Conservation (phyloP, 768 basidiomycete genomes). For the Russula sp. region DNA sequence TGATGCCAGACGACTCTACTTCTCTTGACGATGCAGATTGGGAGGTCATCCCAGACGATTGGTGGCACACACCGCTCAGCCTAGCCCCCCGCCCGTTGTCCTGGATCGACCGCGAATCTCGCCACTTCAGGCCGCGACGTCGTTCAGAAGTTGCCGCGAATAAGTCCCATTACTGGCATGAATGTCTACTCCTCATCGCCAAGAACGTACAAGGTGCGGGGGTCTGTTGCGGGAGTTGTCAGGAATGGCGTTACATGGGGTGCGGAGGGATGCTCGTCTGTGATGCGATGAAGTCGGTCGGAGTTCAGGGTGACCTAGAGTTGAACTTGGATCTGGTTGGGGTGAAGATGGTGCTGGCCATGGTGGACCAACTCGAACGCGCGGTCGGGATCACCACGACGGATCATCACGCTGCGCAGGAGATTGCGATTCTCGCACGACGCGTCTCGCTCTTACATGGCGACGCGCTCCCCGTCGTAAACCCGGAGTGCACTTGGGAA, state of each 20-base stretch:
- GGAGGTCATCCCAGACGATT: slow-evolving; percentile 19
- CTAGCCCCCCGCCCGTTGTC: slow-evolving; percentile 10
- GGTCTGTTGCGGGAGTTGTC: slow-evolving; percentile 17
- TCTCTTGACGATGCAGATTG: slow-evolving; percentile 19
- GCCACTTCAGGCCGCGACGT: slow-evolving; percentile 1
- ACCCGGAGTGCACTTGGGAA: slow-evolving; percentile 2
- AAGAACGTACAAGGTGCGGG: background rate
- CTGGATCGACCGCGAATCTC: slow-evolving; percentile 9
- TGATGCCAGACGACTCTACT: slow-evolving; percentile 15
- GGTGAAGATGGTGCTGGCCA: slow-evolving; percentile 11
- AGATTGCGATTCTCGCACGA: slow-evolving; percentile 17
- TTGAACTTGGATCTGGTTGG: slow-evolving; percentile 14
- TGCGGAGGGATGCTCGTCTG: background rate
- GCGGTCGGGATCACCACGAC: slow-evolving; percentile 12
- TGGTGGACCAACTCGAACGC: slow-evolving; percentile 14
- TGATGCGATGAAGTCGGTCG: slow-evolving; percentile 2
- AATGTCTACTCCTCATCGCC: slow-evolving; percentile 9
- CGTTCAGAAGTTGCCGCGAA: slow-evolving; percentile 6
- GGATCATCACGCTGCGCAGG: background rate
- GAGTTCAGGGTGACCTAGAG: slow-evolving; percentile 7
- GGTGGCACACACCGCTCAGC: slow-evolving; percentile 21
- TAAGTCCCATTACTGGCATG: slow-evolving; percentile 12
- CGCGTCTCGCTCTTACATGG: slow-evolving; percentile 18
- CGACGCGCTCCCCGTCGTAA: slow-evolving; percentile 2
- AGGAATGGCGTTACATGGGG: slow-evolving; percentile 9